Percentiles rank a stretch among this genome's conserved stretches.
Evolutionary conservation across 2,329 filamentous ascomycete genomes (phyloP).

Genomic region (Periconia sp.): DNA sequence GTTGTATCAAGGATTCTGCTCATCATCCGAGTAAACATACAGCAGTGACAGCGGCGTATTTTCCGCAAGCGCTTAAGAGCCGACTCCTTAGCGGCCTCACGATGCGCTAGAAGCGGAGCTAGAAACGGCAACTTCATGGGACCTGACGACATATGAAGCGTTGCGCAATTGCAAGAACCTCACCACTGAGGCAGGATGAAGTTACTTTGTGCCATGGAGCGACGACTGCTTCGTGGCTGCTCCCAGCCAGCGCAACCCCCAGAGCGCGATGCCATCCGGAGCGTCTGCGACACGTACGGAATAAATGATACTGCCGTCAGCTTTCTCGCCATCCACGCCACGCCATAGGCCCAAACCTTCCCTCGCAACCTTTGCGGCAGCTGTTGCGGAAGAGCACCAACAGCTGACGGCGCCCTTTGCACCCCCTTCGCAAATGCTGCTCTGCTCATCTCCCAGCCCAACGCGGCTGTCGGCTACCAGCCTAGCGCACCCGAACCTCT

Average conservation of each 20-base stretch:
- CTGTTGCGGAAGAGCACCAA: neutral
- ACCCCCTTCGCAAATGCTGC: too few relatives aligned
- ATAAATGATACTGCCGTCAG: too few relatives aligned
- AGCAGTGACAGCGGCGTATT: conserved; percentile 7
- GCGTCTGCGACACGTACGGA: too few relatives aligned
- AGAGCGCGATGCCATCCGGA: too few relatives aligned
- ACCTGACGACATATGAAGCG: conserved; percentile 6
- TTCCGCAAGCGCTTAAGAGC: neutral
- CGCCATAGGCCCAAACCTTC: neutral
- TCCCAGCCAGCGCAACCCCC: too few relatives aligned
- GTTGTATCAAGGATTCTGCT: neutral
- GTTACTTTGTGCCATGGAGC: too few relatives aligned
- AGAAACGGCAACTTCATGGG: conserved; percentile 5
- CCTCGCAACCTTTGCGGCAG: neutral
- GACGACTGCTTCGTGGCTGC: too few relatives aligned
- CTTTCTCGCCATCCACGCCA: neutral
- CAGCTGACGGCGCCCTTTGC: too few relatives aligned
- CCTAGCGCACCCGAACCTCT: conserved; percentile 1
- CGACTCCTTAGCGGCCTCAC: conserved; percentile 4
- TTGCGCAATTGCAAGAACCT: conserved; percentile 6
- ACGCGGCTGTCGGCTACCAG: neutral
- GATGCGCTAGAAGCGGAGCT: conserved; percentile 9
- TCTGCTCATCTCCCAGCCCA: neutral
- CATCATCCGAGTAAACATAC: neutral
- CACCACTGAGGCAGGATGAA: conserved; percentile 1